phyloP scores from a whole-genome alignment of 2,329 filamentous ascomycete species.

The Rutstroemia sp. region DNA sequence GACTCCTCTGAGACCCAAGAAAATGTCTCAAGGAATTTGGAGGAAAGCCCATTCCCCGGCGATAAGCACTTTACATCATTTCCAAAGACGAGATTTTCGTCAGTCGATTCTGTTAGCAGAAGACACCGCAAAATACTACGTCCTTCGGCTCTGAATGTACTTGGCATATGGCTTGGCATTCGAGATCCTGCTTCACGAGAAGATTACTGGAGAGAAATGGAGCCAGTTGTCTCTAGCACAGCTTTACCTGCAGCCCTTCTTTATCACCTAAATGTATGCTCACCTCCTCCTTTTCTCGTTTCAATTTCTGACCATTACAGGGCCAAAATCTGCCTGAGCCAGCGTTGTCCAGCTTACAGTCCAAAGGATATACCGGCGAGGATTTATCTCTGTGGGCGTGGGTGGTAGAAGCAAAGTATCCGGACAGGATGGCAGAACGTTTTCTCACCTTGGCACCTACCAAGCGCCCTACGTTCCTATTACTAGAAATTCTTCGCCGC shows the following conservation, averaged over 20 bases:
- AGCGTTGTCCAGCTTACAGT: neutral
- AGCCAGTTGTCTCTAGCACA: neutral
- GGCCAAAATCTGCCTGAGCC: neutral
- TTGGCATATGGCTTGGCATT: conserved; percentile 17
- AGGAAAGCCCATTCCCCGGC: no score
- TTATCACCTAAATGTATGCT: conserved; percentile 10
- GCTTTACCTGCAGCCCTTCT: conserved; percentile 14
- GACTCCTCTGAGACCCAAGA: no score
- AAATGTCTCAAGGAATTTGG: no score
- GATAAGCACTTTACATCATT: no score
- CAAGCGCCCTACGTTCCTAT: conserved; percentile 20
- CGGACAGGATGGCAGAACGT: conserved; percentile 20
- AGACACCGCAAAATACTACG: neutral
- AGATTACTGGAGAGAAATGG: conserved; percentile 9
- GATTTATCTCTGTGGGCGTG: conserved; percentile 27
- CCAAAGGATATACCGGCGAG: conserved; percentile 11
- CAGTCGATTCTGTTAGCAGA: neutral
- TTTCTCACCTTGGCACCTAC: conserved; percentile 14
- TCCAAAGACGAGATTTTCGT: no score
- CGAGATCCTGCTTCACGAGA: conserved; percentile 4
- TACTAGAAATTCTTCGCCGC: conserved; percentile 21
- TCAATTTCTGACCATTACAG: neutral
- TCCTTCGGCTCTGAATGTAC: neutral
- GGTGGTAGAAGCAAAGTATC: conserved; percentile 17
- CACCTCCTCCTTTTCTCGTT: neutral